Evolutionary conservation across 2,329 filamentous ascomycete genomes (phyloP).

Genomic region (Colletotrichum sp.): DNA sequence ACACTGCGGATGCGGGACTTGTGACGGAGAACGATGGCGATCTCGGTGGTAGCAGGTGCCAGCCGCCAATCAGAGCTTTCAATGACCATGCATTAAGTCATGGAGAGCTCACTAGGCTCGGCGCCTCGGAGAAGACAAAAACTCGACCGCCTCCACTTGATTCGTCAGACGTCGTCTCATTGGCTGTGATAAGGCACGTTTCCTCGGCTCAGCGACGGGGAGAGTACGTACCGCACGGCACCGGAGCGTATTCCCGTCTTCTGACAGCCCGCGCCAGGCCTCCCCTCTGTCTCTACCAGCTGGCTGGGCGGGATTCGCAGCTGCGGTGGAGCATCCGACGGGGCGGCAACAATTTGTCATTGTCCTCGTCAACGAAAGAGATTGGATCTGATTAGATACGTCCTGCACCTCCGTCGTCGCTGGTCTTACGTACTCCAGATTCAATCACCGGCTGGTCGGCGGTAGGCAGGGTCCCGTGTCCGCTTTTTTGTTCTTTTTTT

Average conservation of each 20-base stretch:
- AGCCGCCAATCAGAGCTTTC: constrained; percentile 17
- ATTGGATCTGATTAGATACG: constrained; percentile 20
- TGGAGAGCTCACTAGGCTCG: constrained; percentile 14
- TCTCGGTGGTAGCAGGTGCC: constrained; percentile 19
- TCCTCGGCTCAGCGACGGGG: not conserved
- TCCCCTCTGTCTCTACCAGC: not conserved
- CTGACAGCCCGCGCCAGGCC: not conserved
- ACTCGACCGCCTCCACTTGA: not conserved
- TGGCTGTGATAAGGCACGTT: not conserved
- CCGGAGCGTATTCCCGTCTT: not conserved
- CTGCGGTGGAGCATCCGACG: not conserved
- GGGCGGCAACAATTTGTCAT: constrained; percentile 10
- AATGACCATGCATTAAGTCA: constrained; percentile 21
- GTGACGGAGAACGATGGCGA: constrained; percentile 24
- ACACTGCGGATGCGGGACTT: constrained; percentile 18
- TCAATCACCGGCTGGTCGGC: not conserved
- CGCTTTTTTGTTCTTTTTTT: not conserved
- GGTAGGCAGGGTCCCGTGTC: not conserved
- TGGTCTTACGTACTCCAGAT: not conserved
- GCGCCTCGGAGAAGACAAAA: constrained; percentile 23
- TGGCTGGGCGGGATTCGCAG: not conserved
- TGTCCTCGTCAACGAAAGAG: not conserved
- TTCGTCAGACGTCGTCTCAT: not conserved
- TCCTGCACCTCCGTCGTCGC: not conserved
- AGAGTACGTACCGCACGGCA: not conserved